phyloP scores from a whole-genome alignment of 2,329 filamentous ascomycete genomes.

The Ophiostoma sp. region DNA sequence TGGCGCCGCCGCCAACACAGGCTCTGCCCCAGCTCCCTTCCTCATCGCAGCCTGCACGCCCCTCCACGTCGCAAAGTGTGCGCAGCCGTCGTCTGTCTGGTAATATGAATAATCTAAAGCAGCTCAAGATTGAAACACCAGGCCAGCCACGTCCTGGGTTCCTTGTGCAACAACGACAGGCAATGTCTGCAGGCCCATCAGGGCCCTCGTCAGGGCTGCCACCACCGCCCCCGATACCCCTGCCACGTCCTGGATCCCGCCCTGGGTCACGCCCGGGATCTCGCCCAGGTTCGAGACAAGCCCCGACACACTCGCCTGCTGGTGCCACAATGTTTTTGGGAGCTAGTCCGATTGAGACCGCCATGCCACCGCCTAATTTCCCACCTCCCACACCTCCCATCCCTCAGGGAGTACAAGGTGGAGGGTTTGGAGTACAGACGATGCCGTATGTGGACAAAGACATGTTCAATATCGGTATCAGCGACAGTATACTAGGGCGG shows the following conservation, averaged over 20 bases:
- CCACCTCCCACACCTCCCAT: slow-evolving; percentile 36
- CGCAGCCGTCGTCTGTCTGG: slow-evolving; percentile 74
- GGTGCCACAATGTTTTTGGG: slow-evolving; percentile 23
- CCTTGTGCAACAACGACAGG: slow-evolving; percentile 41
- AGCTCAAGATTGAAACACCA: slow-evolving; percentile 80
- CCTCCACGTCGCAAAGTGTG: slow-evolving; percentile 50
- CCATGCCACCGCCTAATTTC: slow-evolving; percentile 30
- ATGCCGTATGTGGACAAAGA: neutral
- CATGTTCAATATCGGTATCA: neutral
- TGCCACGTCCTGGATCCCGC: slow-evolving; percentile 29
- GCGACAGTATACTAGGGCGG: neutral
- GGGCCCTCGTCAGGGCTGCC: neutral
- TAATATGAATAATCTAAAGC: slow-evolving; percentile 56
- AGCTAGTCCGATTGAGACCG: slow-evolving; percentile 29
- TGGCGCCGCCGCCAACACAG: slow-evolving; percentile 47
- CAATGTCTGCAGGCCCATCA: slow-evolving; percentile 34
- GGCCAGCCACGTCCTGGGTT: slow-evolving; percentile 27
- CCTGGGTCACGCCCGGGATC: slow-evolving; percentile 23
- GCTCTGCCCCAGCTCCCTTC: slow-evolving; percentile 40
- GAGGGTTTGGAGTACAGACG: neutral
- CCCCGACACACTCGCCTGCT: slow-evolving; percentile 35
- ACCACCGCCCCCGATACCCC: slow-evolving; percentile 10
- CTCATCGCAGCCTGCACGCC: slow-evolving; percentile 40
- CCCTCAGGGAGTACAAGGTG: slow-evolving; percentile 27
- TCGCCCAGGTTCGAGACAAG: slow-evolving; percentile 33